A percentile compares a stretch with the other conserved stretches of the same genome.
Conservation (phyloP, 148 eudicot species). For the Chenopodium quinoa region DNA sequence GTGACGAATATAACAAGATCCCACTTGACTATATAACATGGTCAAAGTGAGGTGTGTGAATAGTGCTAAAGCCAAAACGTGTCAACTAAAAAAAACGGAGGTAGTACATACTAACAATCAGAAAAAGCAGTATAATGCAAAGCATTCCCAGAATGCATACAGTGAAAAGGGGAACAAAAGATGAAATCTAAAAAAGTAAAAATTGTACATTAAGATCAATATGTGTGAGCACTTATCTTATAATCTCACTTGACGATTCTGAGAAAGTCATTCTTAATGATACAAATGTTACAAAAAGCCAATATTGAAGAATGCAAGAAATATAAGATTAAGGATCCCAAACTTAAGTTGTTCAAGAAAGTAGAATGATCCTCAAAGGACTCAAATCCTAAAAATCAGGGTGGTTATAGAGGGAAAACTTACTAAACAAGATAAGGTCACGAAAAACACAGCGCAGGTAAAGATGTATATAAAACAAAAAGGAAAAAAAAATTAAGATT, state of each 20-base stretch:
- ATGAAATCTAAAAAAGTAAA: background rate
- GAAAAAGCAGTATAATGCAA: background rate
- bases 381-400: no score
- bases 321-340: background rate
- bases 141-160: background rate
- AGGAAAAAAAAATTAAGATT: no score
- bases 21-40: no score
- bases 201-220: background rate
- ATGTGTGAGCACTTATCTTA: background rate
- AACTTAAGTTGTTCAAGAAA: conserved; percentile 45
- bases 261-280: background rate
- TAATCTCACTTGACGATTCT: background rate
- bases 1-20: no score
- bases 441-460: no score
- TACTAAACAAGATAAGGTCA: no score
- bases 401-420: no score
- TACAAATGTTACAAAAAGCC: background rate
- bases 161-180: background rate
- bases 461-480: no score
- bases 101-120: background rate
- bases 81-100: no score
- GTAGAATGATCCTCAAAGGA: background rate
- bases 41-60: no score
- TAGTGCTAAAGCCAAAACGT: no score
- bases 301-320: background rate